A percentile compares a stretch with the other conserved stretches of the same genome.
These are phyloP conservation scores for Periconia sp. DNA, from an alignment of 2,329 filamentous ascomycete species.

Conservation along the genomic window DNA sequence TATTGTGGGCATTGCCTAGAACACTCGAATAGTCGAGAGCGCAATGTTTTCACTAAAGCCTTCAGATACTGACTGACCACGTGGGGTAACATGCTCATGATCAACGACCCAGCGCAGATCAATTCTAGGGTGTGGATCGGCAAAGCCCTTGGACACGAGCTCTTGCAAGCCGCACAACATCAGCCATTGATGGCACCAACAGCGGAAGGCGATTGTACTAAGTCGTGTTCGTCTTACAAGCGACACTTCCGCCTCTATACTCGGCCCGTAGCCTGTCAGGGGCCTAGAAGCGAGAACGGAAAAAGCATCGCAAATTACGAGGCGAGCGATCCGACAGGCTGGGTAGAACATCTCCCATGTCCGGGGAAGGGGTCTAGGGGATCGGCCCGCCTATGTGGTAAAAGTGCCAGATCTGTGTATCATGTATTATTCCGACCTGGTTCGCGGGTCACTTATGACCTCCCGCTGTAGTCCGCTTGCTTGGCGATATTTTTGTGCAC, in stretches of 20 bases:
- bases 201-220: slow-evolving; percentile 24
- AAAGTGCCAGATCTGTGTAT: slow-evolving; percentile 37
- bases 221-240: slow-evolving; percentile 21
- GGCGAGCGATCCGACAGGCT: slow-evolving; percentile 27
- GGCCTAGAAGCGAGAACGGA: slow-evolving; percentile 24
- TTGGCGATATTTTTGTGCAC: slow-evolving; percentile 46
- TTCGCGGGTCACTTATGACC: slow-evolving; percentile 16
- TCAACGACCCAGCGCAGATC: slow-evolving; percentile 7
- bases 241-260: slow-evolving; percentile 8
- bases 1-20: neutral
- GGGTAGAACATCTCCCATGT: slow-evolving; percentile 16
- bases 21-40: neutral
- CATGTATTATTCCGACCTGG: slow-evolving; percentile 35
- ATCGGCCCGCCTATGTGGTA: slow-evolving; percentile 33
- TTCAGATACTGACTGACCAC: no score
- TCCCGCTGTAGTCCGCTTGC: slow-evolving; percentile 22
- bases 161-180: slow-evolving; percentile 25
- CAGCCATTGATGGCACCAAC: slow-evolving; percentile 31
- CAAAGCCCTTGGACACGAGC: slow-evolving; percentile 19
- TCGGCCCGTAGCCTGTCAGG: slow-evolving; percentile 7
- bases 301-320: slow-evolving; percentile 21
- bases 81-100: neutral
- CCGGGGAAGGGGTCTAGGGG: slow-evolving; percentile 25
- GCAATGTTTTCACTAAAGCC: no score
- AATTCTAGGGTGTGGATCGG: slow-evolving; percentile 20